Percentiles rank a stretch among this genome's conserved stretches.
Conservation (phyloP, 495 filamentous ascomycete species). For the Hyaloscypha hepaticicola region DNA sequence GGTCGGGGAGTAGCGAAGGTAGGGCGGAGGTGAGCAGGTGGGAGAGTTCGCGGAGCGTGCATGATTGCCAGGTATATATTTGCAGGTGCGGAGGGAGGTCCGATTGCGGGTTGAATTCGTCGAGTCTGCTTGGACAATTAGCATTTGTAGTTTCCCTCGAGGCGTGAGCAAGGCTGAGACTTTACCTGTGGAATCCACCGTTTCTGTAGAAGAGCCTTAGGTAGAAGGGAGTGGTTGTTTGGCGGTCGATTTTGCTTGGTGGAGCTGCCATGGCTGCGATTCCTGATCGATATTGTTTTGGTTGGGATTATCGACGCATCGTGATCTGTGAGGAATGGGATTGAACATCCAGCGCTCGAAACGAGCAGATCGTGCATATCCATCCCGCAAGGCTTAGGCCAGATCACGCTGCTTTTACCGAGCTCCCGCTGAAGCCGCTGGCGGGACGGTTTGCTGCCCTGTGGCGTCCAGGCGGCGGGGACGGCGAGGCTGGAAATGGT, state of each 20-base stretch:
- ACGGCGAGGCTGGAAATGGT: background rate
- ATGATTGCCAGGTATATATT: slow-evolving; percentile 87
- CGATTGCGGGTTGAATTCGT: slow-evolving; percentile 59
- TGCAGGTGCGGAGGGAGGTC: slow-evolving; percentile 67
- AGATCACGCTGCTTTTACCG: no score
- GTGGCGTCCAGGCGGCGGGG: no score
- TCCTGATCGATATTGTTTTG: slow-evolving; percentile 22
- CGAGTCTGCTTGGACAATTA: slow-evolving; percentile 47
- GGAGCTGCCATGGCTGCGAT: slow-evolving; percentile 14
- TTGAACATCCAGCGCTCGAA: slow-evolving; percentile 7
- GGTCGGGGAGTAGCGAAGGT: slow-evolving; percentile 68
- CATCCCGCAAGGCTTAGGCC: no score
- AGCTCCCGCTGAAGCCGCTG: no score
- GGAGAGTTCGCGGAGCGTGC: slow-evolving; percentile 79
- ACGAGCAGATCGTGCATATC: no score
- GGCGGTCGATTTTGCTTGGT: slow-evolving; percentile 58
- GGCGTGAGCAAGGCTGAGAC: slow-evolving; percentile 35
- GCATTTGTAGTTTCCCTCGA: background rate
- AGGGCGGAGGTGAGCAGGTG: slow-evolving; percentile 69
- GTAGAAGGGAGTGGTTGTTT: slow-evolving; percentile 81
- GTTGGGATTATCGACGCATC: slow-evolving; percentile 7
- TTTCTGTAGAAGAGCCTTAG: slow-evolving; percentile 85
- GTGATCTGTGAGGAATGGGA: slow-evolving; percentile 2
- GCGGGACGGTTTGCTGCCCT: no score
- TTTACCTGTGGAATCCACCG: slow-evolving; percentile 71